phyloP scores from a whole-genome alignment of 2,329 filamentous ascomycete species.

The Pseudocercospora pini-densiflorae region DNA sequence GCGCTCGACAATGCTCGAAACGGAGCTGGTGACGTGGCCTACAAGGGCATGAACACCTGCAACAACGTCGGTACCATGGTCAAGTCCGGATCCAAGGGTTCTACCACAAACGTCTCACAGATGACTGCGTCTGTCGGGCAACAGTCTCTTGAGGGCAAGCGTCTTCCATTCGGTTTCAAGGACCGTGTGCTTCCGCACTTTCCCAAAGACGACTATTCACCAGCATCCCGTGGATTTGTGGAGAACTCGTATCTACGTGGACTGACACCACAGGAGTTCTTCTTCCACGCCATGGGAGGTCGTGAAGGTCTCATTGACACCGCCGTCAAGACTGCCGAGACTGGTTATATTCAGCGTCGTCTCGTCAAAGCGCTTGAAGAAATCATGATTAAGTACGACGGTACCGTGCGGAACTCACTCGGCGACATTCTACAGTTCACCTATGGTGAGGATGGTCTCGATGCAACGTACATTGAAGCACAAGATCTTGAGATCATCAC shows the following conservation, averaged over 20 bases:
- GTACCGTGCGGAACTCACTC: conserved; percentile 94
- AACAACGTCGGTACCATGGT: conserved; percentile 99
- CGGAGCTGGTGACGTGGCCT: conserved; percentile 88
- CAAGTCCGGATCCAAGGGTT: conserved; percentile 95
- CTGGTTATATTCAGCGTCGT: conserved; percentile 98
- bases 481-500: conserved; percentile 87
- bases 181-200: conserved; percentile 97
- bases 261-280: conserved; percentile 93
- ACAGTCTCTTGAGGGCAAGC: conserved; percentile 97
- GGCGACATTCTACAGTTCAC: conserved; percentile 97
- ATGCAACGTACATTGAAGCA: conserved; percentile 91
- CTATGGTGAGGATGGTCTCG: conserved; percentile 95
- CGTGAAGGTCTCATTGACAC: conserved; percentile 99
- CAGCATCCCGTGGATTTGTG: conserved; percentile 94
- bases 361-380: conserved; percentile 98
- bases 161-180: conserved; percentile 99
- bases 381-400: conserved; percentile 96
- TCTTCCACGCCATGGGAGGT: conserved; percentile 99
- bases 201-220: conserved; percentile 98
- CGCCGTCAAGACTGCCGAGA: conserved; percentile 98
- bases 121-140: conserved; percentile 99
- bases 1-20: conserved; percentile 95
- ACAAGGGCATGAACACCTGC: conserved; percentile 88
- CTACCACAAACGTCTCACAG: conserved; percentile 98
- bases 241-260: conserved; percentile 98